These are phyloP conservation scores for Noccaea bulbosa DNA, from an alignment of 345 rosid species.

Conservation along the genomic window DNA sequence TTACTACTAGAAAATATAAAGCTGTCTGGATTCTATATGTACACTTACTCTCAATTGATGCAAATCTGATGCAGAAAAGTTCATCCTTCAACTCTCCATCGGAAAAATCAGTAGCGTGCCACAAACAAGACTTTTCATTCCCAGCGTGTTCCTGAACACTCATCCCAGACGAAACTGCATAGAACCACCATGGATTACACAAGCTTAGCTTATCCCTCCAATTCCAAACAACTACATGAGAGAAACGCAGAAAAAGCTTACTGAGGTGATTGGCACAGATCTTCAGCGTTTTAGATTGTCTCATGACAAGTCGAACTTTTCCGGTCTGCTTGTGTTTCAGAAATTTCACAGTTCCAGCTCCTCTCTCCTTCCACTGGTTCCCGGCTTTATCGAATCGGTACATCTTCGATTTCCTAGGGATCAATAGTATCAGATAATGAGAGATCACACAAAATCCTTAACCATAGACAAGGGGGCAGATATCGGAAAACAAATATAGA, in stretches of 20 bases:
- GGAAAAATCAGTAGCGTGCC: constrained; percentile 72
- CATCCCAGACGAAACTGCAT: constrained; percentile 58
- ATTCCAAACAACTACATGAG: not conserved
- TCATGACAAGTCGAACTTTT: constrained; percentile 84
- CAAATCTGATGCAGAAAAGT: constrained; percentile 79
- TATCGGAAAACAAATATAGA: not conserved
- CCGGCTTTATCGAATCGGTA: constrained; percentile 86
- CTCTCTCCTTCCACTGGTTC: constrained; percentile 92
- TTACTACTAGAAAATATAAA: not conserved
- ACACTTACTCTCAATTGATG: constrained; percentile 66
- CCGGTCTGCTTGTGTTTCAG: constrained; percentile 75
- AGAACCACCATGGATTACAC: constrained; percentile 5
- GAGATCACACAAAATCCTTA: not conserved
- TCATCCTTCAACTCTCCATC: constrained; percentile 81
- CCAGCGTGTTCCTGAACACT: constrained; percentile 71
- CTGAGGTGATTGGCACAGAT: constrained; percentile 95
- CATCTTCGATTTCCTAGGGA: constrained; percentile 73
- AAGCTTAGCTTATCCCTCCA: not conserved
- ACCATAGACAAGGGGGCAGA: not conserved
- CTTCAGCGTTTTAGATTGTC: constrained; percentile 93
- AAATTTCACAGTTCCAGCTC: constrained; percentile 82
- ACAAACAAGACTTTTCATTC: constrained; percentile 70
- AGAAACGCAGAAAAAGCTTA: constrained; percentile 29
- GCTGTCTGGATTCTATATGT: not conserved
- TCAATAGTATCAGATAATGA: not conserved